Percentiles rank a stretch among this genome's conserved stretches.
Conservation (phyloP, 345 rosid genomes). For the Isatis tinctoria region DNA sequence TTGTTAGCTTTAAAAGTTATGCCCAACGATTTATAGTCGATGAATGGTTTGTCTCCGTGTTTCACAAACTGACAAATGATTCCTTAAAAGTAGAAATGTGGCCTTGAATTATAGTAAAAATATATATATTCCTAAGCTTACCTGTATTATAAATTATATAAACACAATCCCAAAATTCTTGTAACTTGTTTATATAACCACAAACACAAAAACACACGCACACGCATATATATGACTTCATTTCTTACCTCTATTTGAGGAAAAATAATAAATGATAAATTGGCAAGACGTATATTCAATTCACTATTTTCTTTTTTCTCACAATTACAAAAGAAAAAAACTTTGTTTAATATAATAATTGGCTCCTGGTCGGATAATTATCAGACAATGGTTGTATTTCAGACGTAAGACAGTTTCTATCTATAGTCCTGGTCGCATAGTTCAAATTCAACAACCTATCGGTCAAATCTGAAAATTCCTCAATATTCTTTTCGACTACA, state of each 20-base stretch:
- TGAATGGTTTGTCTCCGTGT: constrained; percentile 9
- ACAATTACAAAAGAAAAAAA: neutral
- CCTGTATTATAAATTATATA: constrained; percentile 11
- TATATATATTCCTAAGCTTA: neutral
- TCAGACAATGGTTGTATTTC: constrained; percentile 23
- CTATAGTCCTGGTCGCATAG: constrained; percentile 5
- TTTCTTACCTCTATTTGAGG: constrained; percentile 5
- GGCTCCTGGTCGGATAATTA: constrained; percentile 22
- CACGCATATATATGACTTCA: constrained; percentile 24
- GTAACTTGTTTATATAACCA: constrained; percentile 31
- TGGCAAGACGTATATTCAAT: neutral
- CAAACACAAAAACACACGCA: constrained; percentile 32
- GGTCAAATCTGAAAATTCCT: constrained; percentile 24
- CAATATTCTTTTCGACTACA: neutral
- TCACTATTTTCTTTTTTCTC: neutral
- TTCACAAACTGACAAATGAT: constrained; percentile 29
- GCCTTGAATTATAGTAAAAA: neutral
- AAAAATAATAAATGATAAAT: constrained; percentile 7
- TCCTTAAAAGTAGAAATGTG: constrained; percentile 28
- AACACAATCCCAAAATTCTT: constrained; percentile 33
- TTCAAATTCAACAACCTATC: constrained; percentile 10
- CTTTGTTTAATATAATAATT: constrained; percentile 9
- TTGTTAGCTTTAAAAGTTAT: neutral
- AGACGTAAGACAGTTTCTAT: constrained; percentile 28
- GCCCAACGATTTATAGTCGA: constrained; percentile 14